These are phyloP conservation scores for Leccinum fibrillosum DNA, from an alignment of 768 basidiomycete genomes.

Conservation along the genomic window DNA sequence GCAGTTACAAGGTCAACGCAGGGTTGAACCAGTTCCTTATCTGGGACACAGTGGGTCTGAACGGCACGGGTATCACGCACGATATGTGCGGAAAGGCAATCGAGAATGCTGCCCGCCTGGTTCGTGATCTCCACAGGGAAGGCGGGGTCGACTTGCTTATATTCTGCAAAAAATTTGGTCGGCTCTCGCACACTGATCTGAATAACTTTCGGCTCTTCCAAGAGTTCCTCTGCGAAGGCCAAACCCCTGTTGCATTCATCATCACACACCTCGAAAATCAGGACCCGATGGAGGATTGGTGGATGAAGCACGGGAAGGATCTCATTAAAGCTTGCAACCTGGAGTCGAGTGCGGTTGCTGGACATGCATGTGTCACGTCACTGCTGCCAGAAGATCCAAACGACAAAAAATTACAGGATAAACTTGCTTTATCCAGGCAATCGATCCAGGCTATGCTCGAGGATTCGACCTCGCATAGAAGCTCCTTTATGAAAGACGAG, in stretches of 20 bases:
- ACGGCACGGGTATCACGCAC: slow-evolving; percentile 12
- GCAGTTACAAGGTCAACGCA: slow-evolving; percentile 23
- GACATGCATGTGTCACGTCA: slow-evolving; percentile 32
- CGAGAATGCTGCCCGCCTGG: slow-evolving; percentile 25
- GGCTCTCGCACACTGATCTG: slow-evolving; percentile 26
- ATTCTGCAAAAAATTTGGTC: slow-evolving; percentile 32
- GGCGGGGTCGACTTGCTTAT: slow-evolving; percentile 39
- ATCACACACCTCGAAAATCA: slow-evolving; percentile 38
- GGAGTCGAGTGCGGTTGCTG: slow-evolving; percentile 13
- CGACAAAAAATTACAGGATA: slow-evolving; percentile 2
- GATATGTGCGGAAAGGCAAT: slow-evolving; percentile 16
- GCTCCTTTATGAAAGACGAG: slow-evolving; percentile 12
- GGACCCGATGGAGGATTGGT: slow-evolving; percentile 32
- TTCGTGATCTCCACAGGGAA: slow-evolving; percentile 25
- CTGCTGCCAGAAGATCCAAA: background rate
- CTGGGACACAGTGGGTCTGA: slow-evolving; percentile 33
- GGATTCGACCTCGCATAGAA: slow-evolving; percentile 19
- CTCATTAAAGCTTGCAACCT: slow-evolving; percentile 13
- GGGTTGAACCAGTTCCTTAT: slow-evolving; percentile 20
- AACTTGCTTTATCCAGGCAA: slow-evolving; percentile 13
- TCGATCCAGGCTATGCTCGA: slow-evolving; percentile 19
- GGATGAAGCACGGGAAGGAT: slow-evolving; percentile 18
- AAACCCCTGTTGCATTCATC: slow-evolving; percentile 38
- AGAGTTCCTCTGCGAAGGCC: slow-evolving; percentile 36
- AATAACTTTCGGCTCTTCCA: slow-evolving; percentile 35